These are phyloP conservation scores for Murraya koenigii DNA, from an alignment of 345 rosid genomes.

Conservation along the genomic window DNA sequence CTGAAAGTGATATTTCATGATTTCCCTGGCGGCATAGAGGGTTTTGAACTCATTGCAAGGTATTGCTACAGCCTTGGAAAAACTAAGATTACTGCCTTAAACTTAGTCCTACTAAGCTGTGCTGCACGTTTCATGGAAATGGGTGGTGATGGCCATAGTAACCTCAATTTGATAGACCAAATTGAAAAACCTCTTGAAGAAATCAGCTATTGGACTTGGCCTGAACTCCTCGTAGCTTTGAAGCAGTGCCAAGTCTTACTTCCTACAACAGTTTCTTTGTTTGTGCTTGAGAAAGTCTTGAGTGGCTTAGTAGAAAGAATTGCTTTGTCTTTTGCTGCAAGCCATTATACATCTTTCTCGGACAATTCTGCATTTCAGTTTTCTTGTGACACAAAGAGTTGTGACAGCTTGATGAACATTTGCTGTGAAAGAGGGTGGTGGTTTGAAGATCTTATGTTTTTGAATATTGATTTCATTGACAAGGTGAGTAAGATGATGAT, in stretches of 20 bases:
- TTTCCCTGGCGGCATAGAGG: slow-evolving; percentile 53
- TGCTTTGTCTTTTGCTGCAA: slow-evolving; percentile 24
- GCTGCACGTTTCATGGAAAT: slow-evolving; percentile 52
- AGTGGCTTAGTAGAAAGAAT: slow-evolving; percentile 31
- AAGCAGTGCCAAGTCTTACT: slow-evolving; percentile 43
- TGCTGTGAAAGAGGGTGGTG: slow-evolving; percentile 33
- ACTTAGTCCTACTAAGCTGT: slow-evolving; percentile 31
- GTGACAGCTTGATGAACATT: slow-evolving; percentile 25
- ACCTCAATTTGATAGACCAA: slow-evolving; percentile 24
- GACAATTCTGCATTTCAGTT: slow-evolving; percentile 28
- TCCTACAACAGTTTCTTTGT: slow-evolving; percentile 24
- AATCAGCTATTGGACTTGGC: slow-evolving; percentile 51
- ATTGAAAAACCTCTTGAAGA: slow-evolving; percentile 34
- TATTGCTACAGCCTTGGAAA: slow-evolving; percentile 46
- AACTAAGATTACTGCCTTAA: slow-evolving; percentile 32
- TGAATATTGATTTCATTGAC: slow-evolving; percentile 31
- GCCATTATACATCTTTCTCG: slow-evolving; percentile 26
- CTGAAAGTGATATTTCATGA: slow-evolving; percentile 45
- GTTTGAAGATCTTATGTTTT: slow-evolving; percentile 46
- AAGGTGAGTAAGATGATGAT: slow-evolving; percentile 30
- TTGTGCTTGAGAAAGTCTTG: slow-evolving; percentile 33
- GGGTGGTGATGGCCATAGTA: slow-evolving; percentile 15
- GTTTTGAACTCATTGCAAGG: slow-evolving; percentile 56
- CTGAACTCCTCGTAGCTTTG: slow-evolving; percentile 44
- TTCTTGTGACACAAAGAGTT: slow-evolving; percentile 36